phyloP scores from a whole-genome alignment of 2,329 filamentous ascomycete genomes.

The Sclerotinia borealis region DNA sequence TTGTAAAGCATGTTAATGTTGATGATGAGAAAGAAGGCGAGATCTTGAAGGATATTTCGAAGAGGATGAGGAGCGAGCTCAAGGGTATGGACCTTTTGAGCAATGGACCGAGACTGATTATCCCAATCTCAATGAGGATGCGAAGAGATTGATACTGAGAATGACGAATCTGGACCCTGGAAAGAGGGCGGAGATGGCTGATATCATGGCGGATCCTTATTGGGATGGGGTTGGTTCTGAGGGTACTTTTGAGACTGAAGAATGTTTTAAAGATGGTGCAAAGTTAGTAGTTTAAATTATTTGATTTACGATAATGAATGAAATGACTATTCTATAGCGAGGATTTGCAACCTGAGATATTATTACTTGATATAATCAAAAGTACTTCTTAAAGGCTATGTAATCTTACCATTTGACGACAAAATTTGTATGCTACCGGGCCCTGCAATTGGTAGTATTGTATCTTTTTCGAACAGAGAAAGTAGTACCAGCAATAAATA shows the following conservation, averaged over 20 bases:
- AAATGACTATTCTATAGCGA: too few species aligned
- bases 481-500: too few species aligned
- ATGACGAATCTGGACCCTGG: constrained; percentile 31
- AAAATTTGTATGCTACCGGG: too few species aligned
- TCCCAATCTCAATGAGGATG: constrained; percentile 29
- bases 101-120: constrained; percentile 28
- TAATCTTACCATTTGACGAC: too few species aligned
- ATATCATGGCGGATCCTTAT: constrained; percentile 14
- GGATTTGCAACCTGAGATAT: too few species aligned
- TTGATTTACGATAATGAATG: too few species aligned
- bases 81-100: constrained; percentile 22
- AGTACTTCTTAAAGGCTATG: too few species aligned
- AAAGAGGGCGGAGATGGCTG: constrained; percentile 24
- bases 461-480: too few species aligned
- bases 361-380: too few species aligned
- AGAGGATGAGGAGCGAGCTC: constrained; percentile 19
- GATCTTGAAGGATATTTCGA: constrained; percentile 19
- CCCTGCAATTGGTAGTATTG: too few species aligned
- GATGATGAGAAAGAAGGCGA: constrained; percentile 24
- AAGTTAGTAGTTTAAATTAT: too few species aligned
- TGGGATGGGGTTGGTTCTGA: constrained; percentile 6
- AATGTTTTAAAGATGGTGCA: background rate
- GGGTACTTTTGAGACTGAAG: background rate
- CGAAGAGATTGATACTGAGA: constrained; percentile 30
- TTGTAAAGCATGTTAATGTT: constrained; percentile 29